Evolutionary conservation across 495 filamentous ascomycete genomes (phyloP).

Genomic region (Penicillium paradoxum): DNA sequence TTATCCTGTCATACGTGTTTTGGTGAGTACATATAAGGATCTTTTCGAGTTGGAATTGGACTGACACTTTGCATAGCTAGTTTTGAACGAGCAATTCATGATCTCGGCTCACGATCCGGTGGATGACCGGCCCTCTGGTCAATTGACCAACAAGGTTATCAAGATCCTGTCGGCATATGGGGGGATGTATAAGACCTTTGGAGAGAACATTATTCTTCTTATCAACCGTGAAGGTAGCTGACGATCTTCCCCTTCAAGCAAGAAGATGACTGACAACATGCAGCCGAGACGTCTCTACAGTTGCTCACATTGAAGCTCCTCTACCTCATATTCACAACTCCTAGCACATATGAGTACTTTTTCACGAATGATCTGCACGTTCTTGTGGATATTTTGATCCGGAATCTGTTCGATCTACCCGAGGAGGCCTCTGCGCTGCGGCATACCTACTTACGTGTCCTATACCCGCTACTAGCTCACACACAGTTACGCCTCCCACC

Average conservation of each 20-base stretch:
- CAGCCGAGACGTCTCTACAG: constrained; percentile 80
- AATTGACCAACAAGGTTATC: constrained; percentile 88
- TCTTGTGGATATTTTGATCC: constrained; percentile 90
- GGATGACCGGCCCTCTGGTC: constrained; percentile 32
- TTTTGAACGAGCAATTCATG: constrained; percentile 98
- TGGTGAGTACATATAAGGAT: constrained; percentile 58
- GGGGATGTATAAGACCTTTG: constrained; percentile 82
- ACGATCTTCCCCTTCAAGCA: neutral
- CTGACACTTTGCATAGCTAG: constrained; percentile 55
- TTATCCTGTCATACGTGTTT: constrained; percentile 87
- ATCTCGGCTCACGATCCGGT: constrained; percentile 57
- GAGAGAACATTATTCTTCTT: constrained; percentile 93
- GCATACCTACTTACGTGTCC: constrained; percentile 95
- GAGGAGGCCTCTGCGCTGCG: constrained; percentile 72
- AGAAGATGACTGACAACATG: constrained; percentile 16
- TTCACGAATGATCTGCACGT: constrained; percentile 96
- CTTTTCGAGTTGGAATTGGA: neutral
- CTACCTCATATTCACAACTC: constrained; percentile 90
- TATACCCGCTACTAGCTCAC: constrained; percentile 84
- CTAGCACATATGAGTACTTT: constrained; percentile 92
- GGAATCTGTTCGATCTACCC: constrained; percentile 89
- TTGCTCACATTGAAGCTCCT: constrained; percentile 91
- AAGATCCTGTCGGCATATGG: constrained; percentile 80
- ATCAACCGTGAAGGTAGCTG: constrained; percentile 81
- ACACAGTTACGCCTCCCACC: constrained; percentile 82